phyloP scores from a whole-genome alignment of 2,329 filamentous ascomycete genomes.

The Sarocladium strictum region DNA sequence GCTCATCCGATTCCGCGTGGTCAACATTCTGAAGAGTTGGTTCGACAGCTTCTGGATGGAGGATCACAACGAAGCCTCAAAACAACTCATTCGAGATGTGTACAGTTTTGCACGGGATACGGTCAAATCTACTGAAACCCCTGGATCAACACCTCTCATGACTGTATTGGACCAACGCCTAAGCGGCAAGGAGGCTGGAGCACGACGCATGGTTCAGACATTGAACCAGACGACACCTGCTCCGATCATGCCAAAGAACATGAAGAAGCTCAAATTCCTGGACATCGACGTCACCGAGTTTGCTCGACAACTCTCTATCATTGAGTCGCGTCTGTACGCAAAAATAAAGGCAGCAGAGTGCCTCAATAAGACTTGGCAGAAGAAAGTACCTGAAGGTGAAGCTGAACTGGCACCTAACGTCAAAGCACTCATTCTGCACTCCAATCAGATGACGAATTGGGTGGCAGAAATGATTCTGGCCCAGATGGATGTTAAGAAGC shows the following conservation, averaged over 20 bases:
- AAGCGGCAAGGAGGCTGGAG: constrained; percentile 78
- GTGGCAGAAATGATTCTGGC: constrained; percentile 98
- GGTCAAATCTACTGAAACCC: constrained; percentile 88
- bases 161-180: constrained; percentile 83
- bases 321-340: constrained; percentile 88
- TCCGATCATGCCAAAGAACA: constrained; percentile 94
- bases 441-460: constrained; percentile 99
- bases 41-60: constrained; percentile 99
- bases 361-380: constrained; percentile 98
- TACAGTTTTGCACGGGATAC: constrained; percentile 88
- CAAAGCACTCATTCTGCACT: constrained; percentile 93
- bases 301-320: constrained; percentile 94
- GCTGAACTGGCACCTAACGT: constrained; percentile 88
- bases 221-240: constrained; percentile 75
- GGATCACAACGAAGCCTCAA: constrained; percentile 75
- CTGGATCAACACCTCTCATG: constrained; percentile 79
- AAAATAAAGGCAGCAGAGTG: constrained; percentile 97
- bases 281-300: constrained; percentile 96
- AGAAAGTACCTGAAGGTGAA: constrained; percentile 78
- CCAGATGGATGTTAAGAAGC: constrained; percentile 89
- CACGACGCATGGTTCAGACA: constrained; percentile 81
- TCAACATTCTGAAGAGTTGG: constrained; percentile 98
- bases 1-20: constrained; percentile 88
- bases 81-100: constrained; percentile 79
- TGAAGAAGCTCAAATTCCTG: constrained; percentile 98